A percentile compares a stretch with the other conserved stretches of the same genome.
These are phyloP conservation scores for Fusarium oxysporum DNA, from an alignment of 2,329 filamentous ascomycete species.

Conservation along the genomic window DNA sequence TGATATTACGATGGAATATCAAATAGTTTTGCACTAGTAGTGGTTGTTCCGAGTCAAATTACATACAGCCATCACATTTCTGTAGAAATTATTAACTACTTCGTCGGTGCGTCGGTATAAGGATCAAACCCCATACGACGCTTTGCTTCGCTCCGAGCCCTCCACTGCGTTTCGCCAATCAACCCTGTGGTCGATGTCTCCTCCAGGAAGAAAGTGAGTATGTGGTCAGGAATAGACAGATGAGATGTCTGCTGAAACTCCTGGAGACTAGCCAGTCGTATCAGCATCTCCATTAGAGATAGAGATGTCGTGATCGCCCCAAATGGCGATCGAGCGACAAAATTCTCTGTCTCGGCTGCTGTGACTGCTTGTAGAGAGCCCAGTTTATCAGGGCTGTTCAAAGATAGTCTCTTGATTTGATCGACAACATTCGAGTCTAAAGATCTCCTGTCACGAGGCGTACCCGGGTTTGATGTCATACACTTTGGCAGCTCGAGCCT, in stretches of 20 bases:
- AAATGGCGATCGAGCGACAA: slow-evolving; percentile 59
- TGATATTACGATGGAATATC: neutral
- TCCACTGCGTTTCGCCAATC: slow-evolving; percentile 58
- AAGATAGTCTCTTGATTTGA: slow-evolving; percentile 56
- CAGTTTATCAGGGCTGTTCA: slow-evolving; percentile 39
- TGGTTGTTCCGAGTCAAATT: neutral
- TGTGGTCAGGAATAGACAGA: slow-evolving; percentile 88
- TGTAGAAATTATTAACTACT: slow-evolving; percentile 14
- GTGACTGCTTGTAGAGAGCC: slow-evolving; percentile 13
- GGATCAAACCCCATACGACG: slow-evolving; percentile 67
- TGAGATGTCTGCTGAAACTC: slow-evolving; percentile 93
- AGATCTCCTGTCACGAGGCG: slow-evolving; percentile 39
- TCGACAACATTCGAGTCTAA: slow-evolving; percentile 55
- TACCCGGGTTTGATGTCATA: slow-evolving; percentile 14
- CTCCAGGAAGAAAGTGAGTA: slow-evolving; percentile 87
- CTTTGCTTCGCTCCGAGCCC: slow-evolving; percentile 59
- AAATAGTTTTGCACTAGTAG: neutral
- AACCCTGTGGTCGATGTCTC: slow-evolving; percentile 66
- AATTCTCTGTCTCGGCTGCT: slow-evolving; percentile 42
- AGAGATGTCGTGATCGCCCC: slow-evolving; percentile 65
- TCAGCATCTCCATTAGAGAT: slow-evolving; percentile 88
- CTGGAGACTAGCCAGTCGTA: slow-evolving; percentile 87
- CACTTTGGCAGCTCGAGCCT: slow-evolving; percentile 48
- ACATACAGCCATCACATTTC: neutral
- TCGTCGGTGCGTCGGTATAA: slow-evolving; percentile 59